These are phyloP conservation scores for Leishmania mexicana DNA, from an alignment of 208 protist species.

Conservation along the genomic window DNA sequence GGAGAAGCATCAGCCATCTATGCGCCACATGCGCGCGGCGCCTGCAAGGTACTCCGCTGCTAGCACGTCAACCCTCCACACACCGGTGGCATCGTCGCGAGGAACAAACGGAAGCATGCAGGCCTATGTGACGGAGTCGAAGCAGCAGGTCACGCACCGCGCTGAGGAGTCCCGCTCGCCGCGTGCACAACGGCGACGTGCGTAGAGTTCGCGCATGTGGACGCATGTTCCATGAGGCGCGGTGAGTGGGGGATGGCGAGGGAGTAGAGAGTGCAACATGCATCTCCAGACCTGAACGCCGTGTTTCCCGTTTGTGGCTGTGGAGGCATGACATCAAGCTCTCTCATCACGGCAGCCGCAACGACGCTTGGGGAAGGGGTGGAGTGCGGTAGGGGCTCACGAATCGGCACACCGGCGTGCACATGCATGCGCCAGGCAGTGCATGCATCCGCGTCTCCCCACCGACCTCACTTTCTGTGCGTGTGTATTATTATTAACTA, in stretches of 20 bases:
- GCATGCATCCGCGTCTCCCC: background rate
- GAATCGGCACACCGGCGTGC: too few species aligned
- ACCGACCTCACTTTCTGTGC: too few species aligned
- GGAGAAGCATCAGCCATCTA: constrained; percentile 20
- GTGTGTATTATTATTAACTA: too few species aligned
- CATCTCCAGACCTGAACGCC: background rate
- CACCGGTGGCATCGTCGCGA: background rate
- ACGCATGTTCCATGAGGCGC: background rate
- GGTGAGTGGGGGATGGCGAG: background rate
- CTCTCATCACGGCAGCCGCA: background rate
- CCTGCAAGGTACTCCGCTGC: background rate
- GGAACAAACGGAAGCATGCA: background rate
- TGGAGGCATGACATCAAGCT: background rate
- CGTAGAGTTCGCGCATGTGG: background rate
- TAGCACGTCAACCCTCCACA: background rate
- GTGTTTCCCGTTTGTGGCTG: background rate
- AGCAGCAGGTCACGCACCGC: background rate
- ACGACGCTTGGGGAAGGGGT: background rate
- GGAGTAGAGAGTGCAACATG: background rate
- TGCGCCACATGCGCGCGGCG: constrained; percentile 27
- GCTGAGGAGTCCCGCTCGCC: background rate
- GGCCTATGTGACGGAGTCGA: background rate
- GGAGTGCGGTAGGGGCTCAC: background rate
- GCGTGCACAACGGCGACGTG: background rate
- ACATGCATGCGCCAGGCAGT: background rate